phyloP scores from a whole-genome alignment of 148 eudicot genomes.

The Chenopodium berlandieri region DNA sequence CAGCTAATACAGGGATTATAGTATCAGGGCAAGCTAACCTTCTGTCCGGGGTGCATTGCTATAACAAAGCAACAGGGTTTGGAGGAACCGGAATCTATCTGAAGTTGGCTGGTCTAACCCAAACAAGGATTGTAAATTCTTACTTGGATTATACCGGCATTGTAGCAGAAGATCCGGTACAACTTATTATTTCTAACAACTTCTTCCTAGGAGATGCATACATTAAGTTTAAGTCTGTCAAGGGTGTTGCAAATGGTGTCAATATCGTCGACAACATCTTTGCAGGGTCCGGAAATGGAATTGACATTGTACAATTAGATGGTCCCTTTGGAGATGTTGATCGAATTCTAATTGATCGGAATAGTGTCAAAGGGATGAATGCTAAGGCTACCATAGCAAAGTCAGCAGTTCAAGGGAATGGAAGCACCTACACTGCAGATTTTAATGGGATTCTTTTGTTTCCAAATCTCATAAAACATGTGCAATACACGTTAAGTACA shows the following conservation, averaged over 20 bases:
- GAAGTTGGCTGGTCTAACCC: too few species aligned
- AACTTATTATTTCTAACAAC: too few species aligned
- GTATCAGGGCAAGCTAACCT: too few species aligned
- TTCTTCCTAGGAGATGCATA: too few species aligned
- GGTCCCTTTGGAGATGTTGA: constrained; percentile 44
- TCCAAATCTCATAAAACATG: constrained; percentile 57
- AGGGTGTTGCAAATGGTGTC: constrained; percentile 57
- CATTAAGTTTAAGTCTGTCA: too few species aligned
- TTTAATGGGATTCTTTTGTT: constrained; percentile 54
- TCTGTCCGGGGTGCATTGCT: too few species aligned
- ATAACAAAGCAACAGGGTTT: too few species aligned
- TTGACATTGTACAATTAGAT: constrained; percentile 70
- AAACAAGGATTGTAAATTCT: too few species aligned
- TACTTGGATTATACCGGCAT: too few species aligned
- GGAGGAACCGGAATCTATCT: too few species aligned
- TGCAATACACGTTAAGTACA: constrained; percentile 52
- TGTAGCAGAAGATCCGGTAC: too few species aligned
- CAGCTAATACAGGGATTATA: too few species aligned
- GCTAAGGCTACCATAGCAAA: constrained; percentile 57
- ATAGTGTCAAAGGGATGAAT: constrained; percentile 70
- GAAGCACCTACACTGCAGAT: constrained; percentile 60
- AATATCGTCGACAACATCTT: constrained; percentile 82
- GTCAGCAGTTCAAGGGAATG: constrained; percentile 44
- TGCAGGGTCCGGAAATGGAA: constrained; percentile 57
- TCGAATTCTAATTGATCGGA: constrained; percentile 61